Base-by-base conservation (phyloP, 2,329 filamentous ascomycete species). In the Botryosphaeria agaves region DNA sequence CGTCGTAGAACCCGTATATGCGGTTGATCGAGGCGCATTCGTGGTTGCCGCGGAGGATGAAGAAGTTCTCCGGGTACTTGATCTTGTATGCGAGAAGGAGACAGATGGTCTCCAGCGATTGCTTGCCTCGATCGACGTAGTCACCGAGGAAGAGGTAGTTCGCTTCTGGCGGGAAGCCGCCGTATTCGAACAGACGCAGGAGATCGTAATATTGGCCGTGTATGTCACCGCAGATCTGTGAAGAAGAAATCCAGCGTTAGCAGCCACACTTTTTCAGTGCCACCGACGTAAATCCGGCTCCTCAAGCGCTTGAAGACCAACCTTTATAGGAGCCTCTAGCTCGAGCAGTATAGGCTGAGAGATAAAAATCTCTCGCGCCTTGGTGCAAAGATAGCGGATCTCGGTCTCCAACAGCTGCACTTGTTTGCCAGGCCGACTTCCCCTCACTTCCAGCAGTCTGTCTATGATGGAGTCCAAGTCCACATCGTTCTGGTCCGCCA, bases 381-480 rank as follows among this genome's bases (percentile, higher is more conserved):
- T 95, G 55, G 87, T 94, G 72, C 89, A 98, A 42, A 98, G 73
- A 61, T 75, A 93, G 53, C 87, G 79, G 46, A 98, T 98, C 64
- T 95, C 89, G 37, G 82, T 76, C 61, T 98, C 89, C 42, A 93
- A 68, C 44, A 98, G 72, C 64, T 95, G 87, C 33, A 98, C 89
- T 63, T 95, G 89, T 68, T 98, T 98, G 49, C 89, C 89, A 34
- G 89, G 89, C 52, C 89, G 77, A 69, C 85, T 94, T 55, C 87
- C 89, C 62, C 89, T 79, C 54, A 95, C 89, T 64, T 98, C 89
- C 53, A 95, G 70, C 52, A 98, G 73, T 60, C 89, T 76, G 61
- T 95, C 87, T 68, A 98, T 95, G 75, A 95, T 93, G 51, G 85
- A 94, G 62, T 98, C 89, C 64, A 98, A 72, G 65, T 95, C 87